These are phyloP conservation scores for Starmera amethionina DNA, from an alignment of 805 yeast genomes.

Conservation along the genomic window DNA sequence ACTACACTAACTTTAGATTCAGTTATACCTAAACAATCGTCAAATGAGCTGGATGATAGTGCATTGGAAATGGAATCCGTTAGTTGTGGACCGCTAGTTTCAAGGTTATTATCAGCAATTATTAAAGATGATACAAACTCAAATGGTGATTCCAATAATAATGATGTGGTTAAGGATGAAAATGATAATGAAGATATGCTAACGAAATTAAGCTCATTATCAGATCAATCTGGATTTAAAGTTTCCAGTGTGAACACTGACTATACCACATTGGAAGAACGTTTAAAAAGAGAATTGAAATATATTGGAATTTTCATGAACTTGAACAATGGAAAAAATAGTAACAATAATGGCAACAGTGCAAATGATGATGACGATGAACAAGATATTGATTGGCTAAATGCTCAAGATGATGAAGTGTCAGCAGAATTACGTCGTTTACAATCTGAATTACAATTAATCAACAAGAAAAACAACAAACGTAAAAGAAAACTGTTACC, in stretches of 20 bases:
- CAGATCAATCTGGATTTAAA: conserved; percentile 39
- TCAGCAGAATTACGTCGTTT: conserved; percentile 71
- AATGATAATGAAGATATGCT: conserved; percentile 11
- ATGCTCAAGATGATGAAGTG: conserved; percentile 88
- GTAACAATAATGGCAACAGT: conserved; percentile 10
- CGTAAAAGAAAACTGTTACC: conserved; percentile 62
- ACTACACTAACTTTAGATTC: conserved; percentile 30
- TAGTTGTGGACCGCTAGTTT: conserved; percentile 86
- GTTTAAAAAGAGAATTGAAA: conserved; percentile 77
- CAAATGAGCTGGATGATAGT: conserved; percentile 49
- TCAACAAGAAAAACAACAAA: conserved; percentile 52
- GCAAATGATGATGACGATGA: conserved; percentile 15
- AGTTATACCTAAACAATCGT: conserved; percentile 46
- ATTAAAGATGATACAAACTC: conserved; percentile 31
- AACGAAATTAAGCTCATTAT: conserved; percentile 15
- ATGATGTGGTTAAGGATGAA: conserved; percentile 17
- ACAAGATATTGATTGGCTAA: conserved; percentile 50
- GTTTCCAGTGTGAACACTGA: conserved; percentile 42
- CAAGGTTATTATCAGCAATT: conserved; percentile 75
- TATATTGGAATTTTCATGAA: conserved; percentile 86
- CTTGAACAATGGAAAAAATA: conserved; percentile 14
- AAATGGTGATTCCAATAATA: conserved; percentile 6
- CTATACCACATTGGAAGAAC: conserved; percentile 75
- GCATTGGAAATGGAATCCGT: conserved; percentile 61
- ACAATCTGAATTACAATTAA: conserved; percentile 57